Conservation (phyloP, 73 alveolate species). For the Paramecium pentaurelia region DNA sequence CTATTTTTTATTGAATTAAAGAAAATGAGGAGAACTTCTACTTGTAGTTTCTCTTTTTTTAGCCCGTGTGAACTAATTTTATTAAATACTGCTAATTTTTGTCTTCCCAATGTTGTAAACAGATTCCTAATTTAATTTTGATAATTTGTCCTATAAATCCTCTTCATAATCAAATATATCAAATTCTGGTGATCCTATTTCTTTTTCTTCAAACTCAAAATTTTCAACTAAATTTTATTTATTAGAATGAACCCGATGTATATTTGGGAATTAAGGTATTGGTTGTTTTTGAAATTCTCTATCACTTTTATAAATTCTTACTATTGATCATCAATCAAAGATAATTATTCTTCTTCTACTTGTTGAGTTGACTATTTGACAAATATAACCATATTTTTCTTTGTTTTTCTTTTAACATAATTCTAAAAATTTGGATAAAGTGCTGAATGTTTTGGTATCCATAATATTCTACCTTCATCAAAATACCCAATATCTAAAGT, state of each 20-base stretch:
- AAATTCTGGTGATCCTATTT: background rate
- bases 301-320: background rate
- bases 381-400: background rate
- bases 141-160: background rate
- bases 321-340: background rate
- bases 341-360: background rate
- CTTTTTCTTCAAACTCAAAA: background rate
- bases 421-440: slow-evolving; percentile 28
- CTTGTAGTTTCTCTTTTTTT: slow-evolving; percentile 8
- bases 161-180: background rate
- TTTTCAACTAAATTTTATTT: background rate
- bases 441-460: slow-evolving; percentile 29
- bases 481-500: background rate
- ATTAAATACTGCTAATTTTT: background rate
- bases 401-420: background rate
- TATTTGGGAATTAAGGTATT: background rate
- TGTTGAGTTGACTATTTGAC: background rate
- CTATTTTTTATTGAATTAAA: background rate
- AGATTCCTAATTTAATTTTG: background rate
- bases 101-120: background rate
- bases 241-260: background rate
- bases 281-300: background rate
- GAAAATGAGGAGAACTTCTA: slow-evolving; percentile 6
- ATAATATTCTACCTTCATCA: background rate
- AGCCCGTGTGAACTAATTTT: background rate